Percentiles rank a stretch among this genome's conserved stretches.
Evolutionary conservation across 805 yeast species (phyloP).

Genomic region (Pichia exigua): DNA sequence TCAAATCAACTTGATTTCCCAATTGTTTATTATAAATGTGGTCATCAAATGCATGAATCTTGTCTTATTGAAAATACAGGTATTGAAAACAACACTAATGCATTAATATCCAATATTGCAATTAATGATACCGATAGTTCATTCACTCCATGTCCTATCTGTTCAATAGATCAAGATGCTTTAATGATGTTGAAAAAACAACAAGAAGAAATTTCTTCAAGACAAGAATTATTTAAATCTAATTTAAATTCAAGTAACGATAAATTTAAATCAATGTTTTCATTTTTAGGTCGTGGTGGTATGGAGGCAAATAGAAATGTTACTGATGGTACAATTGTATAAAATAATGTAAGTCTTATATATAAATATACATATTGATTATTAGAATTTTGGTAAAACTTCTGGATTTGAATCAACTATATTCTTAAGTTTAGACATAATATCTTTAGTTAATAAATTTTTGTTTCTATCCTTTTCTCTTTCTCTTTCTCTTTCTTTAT

Average conservation of each 20-base stretch:
- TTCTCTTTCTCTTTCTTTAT: conserved; percentile 8
- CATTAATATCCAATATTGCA: background rate
- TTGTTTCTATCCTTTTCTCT: conserved; percentile 7
- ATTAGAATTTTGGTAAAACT: conserved; percentile 10
- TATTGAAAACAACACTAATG: conserved; percentile 4
- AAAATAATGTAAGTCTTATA: too few species aligned
- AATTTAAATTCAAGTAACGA: conserved; percentile 48
- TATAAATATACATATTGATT: too few species aligned
- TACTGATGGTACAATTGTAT: background rate
- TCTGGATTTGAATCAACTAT: conserved; percentile 24
- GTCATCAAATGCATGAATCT: conserved; percentile 77
- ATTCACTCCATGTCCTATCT: conserved; percentile 56
- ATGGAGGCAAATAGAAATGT: conserved; percentile 44
- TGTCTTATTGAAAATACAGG: conserved; percentile 34
- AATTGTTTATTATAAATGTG: conserved; percentile 74
- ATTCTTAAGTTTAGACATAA: conserved; percentile 28
- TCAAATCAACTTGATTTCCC: conserved; percentile 64
- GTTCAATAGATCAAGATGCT: conserved; percentile 65
- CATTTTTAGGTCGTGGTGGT: conserved; percentile 83
- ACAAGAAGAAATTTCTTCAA: conserved; percentile 54
- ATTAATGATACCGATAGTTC: conserved; percentile 15
- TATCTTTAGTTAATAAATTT: conserved; percentile 32
- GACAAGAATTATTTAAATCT: conserved; percentile 54
- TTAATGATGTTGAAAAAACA: conserved; percentile 48
- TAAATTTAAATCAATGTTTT: conserved; percentile 67